Percentiles rank a stretch among this genome's conserved stretches.
phyloP scores from a whole-genome alignment of 352 stramenopile species.

The Detonula confervacea region DNA sequence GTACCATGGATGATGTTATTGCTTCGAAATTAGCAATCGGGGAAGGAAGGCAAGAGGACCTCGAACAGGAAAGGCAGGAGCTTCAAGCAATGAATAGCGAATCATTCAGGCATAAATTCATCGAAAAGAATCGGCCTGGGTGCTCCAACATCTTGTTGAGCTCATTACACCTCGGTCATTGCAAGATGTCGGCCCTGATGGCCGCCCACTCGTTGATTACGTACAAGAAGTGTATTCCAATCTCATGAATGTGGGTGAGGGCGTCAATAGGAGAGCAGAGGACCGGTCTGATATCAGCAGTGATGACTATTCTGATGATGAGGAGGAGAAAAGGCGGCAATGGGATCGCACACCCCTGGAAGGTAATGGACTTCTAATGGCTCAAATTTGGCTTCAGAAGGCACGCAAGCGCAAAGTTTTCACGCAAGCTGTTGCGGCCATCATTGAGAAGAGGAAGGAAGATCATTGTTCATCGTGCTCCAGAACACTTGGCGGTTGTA shows the following conservation, averaged over 20 bases:
- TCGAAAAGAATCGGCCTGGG: slow-evolving; percentile 96
- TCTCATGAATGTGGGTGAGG: slow-evolving; percentile 89
- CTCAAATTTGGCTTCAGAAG: slow-evolving; percentile 92
- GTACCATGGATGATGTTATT: slow-evolving; percentile 95
- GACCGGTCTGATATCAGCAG: slow-evolving; percentile 93
- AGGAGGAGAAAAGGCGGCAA: slow-evolving; percentile 87
- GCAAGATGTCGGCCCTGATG: slow-evolving; percentile 83
- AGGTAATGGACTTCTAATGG: slow-evolving; percentile 89
- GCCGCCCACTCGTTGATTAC: slow-evolving; percentile 91
- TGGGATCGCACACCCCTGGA: slow-evolving; percentile 85
- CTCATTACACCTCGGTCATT: slow-evolving; percentile 94
- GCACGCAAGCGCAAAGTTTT: slow-evolving; percentile 93
- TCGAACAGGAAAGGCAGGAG: slow-evolving; percentile 95
- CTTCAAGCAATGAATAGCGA: slow-evolving; percentile 96
- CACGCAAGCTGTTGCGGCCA: slow-evolving; percentile 88
- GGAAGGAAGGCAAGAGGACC: slow-evolving; percentile 91
- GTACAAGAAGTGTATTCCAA: slow-evolving; percentile 96
- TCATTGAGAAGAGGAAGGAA: slow-evolving; percentile 88
- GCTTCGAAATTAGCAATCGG: slow-evolving; percentile 93
- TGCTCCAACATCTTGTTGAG: slow-evolving; percentile 95
- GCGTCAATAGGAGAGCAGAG: slow-evolving; percentile 84
- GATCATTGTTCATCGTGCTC: slow-evolving; percentile 87
- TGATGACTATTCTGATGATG: slow-evolving; percentile 89
- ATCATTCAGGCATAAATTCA: slow-evolving; percentile 94
- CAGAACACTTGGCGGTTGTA: slow-evolving; percentile 63